A percentile compares a stretch with the other conserved stretches of the same genome.
Conservation (phyloP, 768 basidiomycete genomes). For the Boletus rubescentipes region DNA sequence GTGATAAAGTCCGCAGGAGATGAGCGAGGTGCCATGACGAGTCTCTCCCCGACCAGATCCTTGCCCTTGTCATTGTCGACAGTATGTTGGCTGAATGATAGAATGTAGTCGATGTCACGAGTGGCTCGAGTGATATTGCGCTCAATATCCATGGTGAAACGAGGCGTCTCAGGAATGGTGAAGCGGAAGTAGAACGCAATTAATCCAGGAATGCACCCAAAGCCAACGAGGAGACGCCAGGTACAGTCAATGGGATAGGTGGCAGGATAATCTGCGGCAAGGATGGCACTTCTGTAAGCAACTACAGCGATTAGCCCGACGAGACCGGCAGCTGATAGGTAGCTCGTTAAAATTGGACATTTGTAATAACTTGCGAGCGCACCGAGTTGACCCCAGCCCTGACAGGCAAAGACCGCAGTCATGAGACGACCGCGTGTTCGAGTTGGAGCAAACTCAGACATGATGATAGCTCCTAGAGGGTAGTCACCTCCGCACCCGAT, state of each 20-base stretch:
- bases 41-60: slow-evolving; percentile 42
- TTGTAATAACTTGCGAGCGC: slow-evolving; percentile 19
- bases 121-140: slow-evolving; percentile 71
- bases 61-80: slow-evolving; percentile 53
- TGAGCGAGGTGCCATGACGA: slow-evolving; percentile 63
- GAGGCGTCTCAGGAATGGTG: slow-evolving; percentile 90
- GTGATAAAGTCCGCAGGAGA: slow-evolving; percentile 59
- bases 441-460: slow-evolving; percentile 84
- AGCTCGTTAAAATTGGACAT: background rate
- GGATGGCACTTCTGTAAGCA: slow-evolving; percentile 60
- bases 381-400: slow-evolving; percentile 91
- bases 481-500: slow-evolving; percentile 88
- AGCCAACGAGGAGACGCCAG: slow-evolving; percentile 87
- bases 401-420: slow-evolving; percentile 80
- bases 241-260: slow-evolving; percentile 63
- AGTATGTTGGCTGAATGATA: slow-evolving; percentile 44
- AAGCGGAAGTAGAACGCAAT: slow-evolving; percentile 86
- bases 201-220: slow-evolving; percentile 77
- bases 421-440: slow-evolving; percentile 81
- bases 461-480: slow-evolving; percentile 78
- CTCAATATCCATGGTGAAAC: slow-evolving; percentile 89
- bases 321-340: slow-evolving; percentile 55
- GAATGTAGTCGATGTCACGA: slow-evolving; percentile 65
- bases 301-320: slow-evolving; percentile 60
- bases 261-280: slow-evolving; percentile 39